phyloP scores from a whole-genome alignment of 2,329 filamentous ascomycete species.

The Colletotrichum orbiculare region DNA sequence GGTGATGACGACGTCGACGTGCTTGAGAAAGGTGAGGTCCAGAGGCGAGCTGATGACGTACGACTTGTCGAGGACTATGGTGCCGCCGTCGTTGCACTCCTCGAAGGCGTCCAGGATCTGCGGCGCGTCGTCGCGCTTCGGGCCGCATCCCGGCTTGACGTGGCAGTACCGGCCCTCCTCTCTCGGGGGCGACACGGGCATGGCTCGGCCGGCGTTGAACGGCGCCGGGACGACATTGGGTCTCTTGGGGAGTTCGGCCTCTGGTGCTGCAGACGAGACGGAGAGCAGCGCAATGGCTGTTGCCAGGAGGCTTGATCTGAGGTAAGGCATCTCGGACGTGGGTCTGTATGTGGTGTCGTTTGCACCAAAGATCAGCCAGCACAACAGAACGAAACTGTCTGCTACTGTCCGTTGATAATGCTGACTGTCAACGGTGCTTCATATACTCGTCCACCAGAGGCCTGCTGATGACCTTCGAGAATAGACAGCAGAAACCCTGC shows the following conservation, averaged over 20 bases:
- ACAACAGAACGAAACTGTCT: background rate
- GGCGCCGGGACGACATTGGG: constrained; percentile 28
- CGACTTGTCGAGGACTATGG: constrained; percentile 66
- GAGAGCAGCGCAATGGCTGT: constrained; percentile 11
- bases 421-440: background rate
- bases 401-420: background rate
- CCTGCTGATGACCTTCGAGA: background rate
- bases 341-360: background rate
- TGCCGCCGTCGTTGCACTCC: constrained; percentile 71
- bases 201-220: constrained; percentile 19
- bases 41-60: constrained; percentile 74
- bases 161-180: constrained; percentile 30
- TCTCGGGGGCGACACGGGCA: constrained; percentile 27
- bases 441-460: constrained; percentile 7
- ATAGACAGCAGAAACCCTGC: background rate
- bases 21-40: constrained; percentile 71
- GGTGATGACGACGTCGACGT: constrained; percentile 68
- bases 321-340: constrained; percentile 9
- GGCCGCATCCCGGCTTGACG: constrained; percentile 32
- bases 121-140: constrained; percentile 44
- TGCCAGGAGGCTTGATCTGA: constrained; percentile 6
- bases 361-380: background rate
- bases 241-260: constrained; percentile 12
- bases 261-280: background rate
- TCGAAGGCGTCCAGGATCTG: constrained; percentile 66